Conservation (phyloP, 805 yeast genomes). For the Suhomyces vadensis region DNA sequence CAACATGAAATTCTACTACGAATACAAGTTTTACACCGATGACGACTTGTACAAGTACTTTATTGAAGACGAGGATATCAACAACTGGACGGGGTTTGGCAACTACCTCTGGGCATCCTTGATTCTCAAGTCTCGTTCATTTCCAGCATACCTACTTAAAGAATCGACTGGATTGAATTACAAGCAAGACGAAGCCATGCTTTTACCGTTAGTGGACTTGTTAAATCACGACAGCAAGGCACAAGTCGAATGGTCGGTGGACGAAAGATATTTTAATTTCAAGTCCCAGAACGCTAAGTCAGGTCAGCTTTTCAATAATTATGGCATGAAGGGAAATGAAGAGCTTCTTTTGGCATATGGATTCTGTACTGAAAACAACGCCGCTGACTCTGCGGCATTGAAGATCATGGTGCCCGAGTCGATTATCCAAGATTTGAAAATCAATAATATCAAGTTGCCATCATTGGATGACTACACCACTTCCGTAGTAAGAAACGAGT, state of each 20-base stretch:
- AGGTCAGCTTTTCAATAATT: slow-evolving; percentile 70
- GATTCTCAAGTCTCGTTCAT: slow-evolving; percentile 75
- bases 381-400: slow-evolving; percentile 59
- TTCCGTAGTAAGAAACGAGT: slow-evolving; percentile 22
- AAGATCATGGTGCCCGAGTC: slow-evolving; percentile 53
- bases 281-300: slow-evolving; percentile 25
- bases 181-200: slow-evolving; percentile 55
- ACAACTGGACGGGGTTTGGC: slow-evolving; percentile 63
- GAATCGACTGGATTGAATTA: slow-evolving; percentile 29
- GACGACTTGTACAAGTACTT: slow-evolving; percentile 35
- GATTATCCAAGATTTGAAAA: slow-evolving; percentile 30
- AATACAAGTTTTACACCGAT: slow-evolving; percentile 40
- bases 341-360: slow-evolving; percentile 83
- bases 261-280: slow-evolving; percentile 40
- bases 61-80: slow-evolving; percentile 17
- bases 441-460: slow-evolving; percentile 41
- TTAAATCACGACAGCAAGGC: slow-evolving; percentile 68
- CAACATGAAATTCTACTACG: slow-evolving; percentile 46
- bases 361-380: slow-evolving; percentile 59
- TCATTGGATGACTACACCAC: slow-evolving; percentile 39
- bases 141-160: slow-evolving; percentile 66
- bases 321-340: slow-evolving; percentile 87
- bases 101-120: slow-evolving; percentile 75
- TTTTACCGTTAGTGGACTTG: slow-evolving; percentile 76
- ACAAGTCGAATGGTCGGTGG: slow-evolving; percentile 62